Conservation (phyloP, 2,329 filamentous ascomycete species). For the Ophiocordyceps sinensis region DNA sequence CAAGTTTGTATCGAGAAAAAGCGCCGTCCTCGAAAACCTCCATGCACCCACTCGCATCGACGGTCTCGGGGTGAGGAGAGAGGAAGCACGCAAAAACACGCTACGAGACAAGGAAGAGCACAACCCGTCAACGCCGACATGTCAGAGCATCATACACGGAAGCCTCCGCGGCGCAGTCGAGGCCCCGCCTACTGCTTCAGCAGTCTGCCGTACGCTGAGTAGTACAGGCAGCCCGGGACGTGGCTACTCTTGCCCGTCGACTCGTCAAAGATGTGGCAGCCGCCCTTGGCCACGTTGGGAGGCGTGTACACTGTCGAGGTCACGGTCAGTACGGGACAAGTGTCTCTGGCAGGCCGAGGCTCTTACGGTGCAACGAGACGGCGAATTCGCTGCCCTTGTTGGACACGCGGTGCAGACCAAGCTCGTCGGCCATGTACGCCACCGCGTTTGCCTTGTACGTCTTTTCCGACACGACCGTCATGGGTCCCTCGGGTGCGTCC, state of each 20-base stretch:
- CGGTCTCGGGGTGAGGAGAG: not conserved
- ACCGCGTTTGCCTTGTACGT: slow-evolving; percentile 58
- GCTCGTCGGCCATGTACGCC: slow-evolving; percentile 82
- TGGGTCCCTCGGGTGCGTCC: slow-evolving; percentile 33
- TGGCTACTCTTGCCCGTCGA: slow-evolving; percentile 61
- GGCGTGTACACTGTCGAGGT: slow-evolving; percentile 56
- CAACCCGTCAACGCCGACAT: not conserved
- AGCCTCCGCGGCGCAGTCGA: not conserved
- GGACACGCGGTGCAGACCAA: slow-evolving; percentile 71
- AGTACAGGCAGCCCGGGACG: slow-evolving; percentile 57
- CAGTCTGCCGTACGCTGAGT: slow-evolving; percentile 45
- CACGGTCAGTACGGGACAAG: slow-evolving; percentile 18
- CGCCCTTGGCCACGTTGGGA: slow-evolving; percentile 71
- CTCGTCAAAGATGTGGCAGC: slow-evolving; percentile 70
- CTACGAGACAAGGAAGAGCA: not conserved
- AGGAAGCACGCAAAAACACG: not conserved
- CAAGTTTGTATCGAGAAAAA: not conserved
- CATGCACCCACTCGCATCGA: not conserved
- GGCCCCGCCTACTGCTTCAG: slow-evolving; percentile 20
- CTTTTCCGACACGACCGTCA: slow-evolving; percentile 51
- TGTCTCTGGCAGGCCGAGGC: slow-evolving; percentile 8
- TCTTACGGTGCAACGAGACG: slow-evolving; percentile 64
- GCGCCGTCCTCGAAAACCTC: not conserved
- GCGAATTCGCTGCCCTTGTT: slow-evolving; percentile 66
- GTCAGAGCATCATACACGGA: not conserved